Percentiles rank a stretch among this genome's conserved stretches.
Conservation (phyloP, 2,329 filamentous ascomycete species). For the Pyrenophora teres region DNA sequence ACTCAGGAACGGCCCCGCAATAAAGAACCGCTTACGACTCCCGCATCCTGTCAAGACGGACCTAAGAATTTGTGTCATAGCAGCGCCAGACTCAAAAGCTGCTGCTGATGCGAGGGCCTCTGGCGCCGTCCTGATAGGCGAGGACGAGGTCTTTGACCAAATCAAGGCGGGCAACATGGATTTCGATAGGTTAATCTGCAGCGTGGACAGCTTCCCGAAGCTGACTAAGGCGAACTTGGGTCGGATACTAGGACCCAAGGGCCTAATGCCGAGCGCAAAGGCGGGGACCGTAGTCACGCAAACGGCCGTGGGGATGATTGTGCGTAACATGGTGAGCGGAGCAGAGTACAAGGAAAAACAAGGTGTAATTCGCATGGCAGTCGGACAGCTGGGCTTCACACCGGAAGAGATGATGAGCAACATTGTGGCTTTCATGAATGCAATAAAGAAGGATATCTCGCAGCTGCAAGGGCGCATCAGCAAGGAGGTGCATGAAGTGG, state of each 20-base stretch:
- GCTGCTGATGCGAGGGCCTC: conserved; percentile 75
- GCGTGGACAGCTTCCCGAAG: conserved; percentile 74
- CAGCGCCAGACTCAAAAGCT: conserved; percentile 75
- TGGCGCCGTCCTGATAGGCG: conserved; percentile 82
- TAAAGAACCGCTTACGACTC: conserved; percentile 85
- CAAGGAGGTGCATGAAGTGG: conserved; percentile 76
- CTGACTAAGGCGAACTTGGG: conserved; percentile 82
- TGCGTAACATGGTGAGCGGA: conserved; percentile 81
- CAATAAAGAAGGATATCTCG: conserved; percentile 77
- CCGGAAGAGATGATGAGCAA: conserved; percentile 86
- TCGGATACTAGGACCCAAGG: conserved; percentile 81
- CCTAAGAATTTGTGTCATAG: conserved; percentile 86
- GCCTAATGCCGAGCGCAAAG: conserved; percentile 90
- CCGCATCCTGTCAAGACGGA: conserved; percentile 90
- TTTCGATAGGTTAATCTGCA: conserved; percentile 89
- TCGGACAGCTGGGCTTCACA: conserved; percentile 87
- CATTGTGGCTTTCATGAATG: conserved; percentile 74
- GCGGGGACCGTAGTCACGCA: conserved; percentile 86
- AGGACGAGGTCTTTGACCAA: conserved; percentile 81
- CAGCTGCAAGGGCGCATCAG: conserved; percentile 65
- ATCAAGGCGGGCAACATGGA: conserved; percentile 77
- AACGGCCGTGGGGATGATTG: conserved; percentile 63
- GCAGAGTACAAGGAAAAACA: conserved; percentile 84
- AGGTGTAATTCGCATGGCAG: conserved; percentile 84
- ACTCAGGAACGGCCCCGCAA: conserved; percentile 80